Conservation (phyloP, 2,329 filamentous ascomycete species). For the Rutstroemia sp. region DNA sequence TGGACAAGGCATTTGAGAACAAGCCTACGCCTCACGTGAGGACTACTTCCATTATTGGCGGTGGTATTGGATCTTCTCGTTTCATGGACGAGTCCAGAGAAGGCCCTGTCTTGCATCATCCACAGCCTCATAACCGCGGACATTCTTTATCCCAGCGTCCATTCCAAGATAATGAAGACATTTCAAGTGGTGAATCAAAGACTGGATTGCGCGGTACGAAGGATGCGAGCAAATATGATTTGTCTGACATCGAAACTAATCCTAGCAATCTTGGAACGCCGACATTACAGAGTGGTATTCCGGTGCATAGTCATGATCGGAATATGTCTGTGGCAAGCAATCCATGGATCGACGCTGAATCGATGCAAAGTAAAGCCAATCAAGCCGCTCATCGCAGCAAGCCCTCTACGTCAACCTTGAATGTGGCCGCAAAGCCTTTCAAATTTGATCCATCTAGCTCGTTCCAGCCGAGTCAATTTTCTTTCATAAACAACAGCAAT, state of each 20-base stretch:
- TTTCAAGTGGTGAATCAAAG: constrained; percentile 24
- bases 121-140: constrained; percentile 64
- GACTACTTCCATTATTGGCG: constrained; percentile 18
- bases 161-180: constrained; percentile 46
- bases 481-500: constrained; percentile 35
- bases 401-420: constrained; percentile 69
- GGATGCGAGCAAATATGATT: constrained; percentile 34
- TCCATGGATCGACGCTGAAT: constrained; percentile 51
- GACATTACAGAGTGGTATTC: constrained; percentile 42
- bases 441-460: constrained; percentile 53
- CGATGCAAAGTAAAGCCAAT: constrained; percentile 33
- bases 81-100: constrained; percentile 45
- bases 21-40: constrained; percentile 14
- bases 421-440: constrained; percentile 85
- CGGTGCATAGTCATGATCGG: constrained; percentile 43
- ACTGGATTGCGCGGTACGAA: constrained; percentile 8
- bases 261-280: constrained; percentile 66
- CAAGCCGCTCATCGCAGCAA: constrained; percentile 58
- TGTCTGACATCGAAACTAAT: constrained; percentile 65
- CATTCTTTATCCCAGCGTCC: constrained; percentile 65
- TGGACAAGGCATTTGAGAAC: constrained; percentile 15
- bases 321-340: constrained; percentile 52
- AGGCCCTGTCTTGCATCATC: constrained; percentile 58
- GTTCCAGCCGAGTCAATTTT: constrained; percentile 45
- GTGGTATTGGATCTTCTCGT: constrained; percentile 29